These are phyloP conservation scores for Candida insectalens DNA, from an alignment of 805 yeast species.

Conservation along the genomic window DNA sequence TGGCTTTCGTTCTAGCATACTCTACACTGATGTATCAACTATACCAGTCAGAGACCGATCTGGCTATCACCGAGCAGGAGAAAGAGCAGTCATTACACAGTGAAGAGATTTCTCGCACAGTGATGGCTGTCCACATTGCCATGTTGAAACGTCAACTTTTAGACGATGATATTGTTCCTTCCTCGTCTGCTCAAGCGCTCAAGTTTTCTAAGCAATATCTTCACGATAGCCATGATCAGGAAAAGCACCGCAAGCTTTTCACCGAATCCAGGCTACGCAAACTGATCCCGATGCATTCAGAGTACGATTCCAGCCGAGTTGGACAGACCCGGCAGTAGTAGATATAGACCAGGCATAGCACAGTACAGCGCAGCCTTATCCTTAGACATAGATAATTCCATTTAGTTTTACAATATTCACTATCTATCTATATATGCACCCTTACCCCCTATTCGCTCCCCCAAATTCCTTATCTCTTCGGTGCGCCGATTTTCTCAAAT, in stretches of 20 bases:
- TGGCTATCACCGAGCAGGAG: conserved; percentile 4
- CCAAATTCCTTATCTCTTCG: too few species aligned
- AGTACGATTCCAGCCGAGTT: conserved; percentile 10
- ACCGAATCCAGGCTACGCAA: conserved; percentile 6
- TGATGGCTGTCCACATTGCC: conserved; percentile 16
- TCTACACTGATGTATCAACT: background rate
- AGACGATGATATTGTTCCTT: conserved; percentile 9
- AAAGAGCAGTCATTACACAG: conserved; percentile 10
- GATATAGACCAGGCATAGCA: too few species aligned
- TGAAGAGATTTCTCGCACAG: conserved; percentile 13
- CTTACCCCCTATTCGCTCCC: too few species aligned
- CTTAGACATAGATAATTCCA: too few species aligned
- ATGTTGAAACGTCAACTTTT: conserved; percentile 10
- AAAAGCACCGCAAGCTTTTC: too few species aligned
- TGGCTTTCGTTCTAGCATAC: background rate
- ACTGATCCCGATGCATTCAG: conserved; percentile 12
- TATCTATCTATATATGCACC: too few species aligned
- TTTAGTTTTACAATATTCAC: too few species aligned
- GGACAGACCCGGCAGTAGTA: too few species aligned
- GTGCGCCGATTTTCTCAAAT: too few species aligned
- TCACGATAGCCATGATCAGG: too few species aligned
- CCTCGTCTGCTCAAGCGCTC: conserved; percentile 8
- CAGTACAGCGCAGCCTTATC: too few species aligned
- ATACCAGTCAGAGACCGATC: conserved; percentile 1
- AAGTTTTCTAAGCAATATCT: conserved; percentile 7